A percentile compares a stretch with the other conserved stretches of the same genome.
Evolutionary conservation across 1,284 basidiomycete genomes (phyloP).

Genomic region (Boletus semigastroideus): DNA sequence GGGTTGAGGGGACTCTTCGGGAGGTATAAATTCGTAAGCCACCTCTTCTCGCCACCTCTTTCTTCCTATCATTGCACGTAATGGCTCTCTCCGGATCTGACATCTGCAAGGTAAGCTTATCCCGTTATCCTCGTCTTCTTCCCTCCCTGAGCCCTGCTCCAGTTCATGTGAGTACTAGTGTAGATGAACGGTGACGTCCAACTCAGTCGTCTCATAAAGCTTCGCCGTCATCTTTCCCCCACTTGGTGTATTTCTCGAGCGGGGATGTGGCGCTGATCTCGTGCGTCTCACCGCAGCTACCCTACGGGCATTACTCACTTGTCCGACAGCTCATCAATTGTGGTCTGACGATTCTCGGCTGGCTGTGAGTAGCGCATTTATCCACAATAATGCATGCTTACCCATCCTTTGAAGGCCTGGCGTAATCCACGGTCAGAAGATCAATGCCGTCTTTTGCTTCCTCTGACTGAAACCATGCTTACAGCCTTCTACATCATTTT

Average conservation of each 20-base stretch:
- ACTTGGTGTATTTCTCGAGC: constrained; percentile 77
- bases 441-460: not conserved
- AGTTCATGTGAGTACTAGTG: constrained; percentile 38
- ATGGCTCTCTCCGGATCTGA: constrained; percentile 76
- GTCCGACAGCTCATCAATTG: constrained; percentile 66
- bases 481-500: constrained; percentile 74
- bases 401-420: constrained; percentile 51
- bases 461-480: constrained; percentile 1
- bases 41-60: not conserved
- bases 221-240: constrained; percentile 75
- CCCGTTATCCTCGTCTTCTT: not conserved
- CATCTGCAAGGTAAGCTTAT: constrained; percentile 61
- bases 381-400: not conserved
- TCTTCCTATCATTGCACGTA: constrained; percentile 8
- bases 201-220: constrained; percentile 34
- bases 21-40: constrained; percentile 18
- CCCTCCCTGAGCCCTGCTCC: constrained; percentile 4
- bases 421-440: constrained; percentile 63
- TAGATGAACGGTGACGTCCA: not conserved
- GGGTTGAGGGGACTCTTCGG: too few relatives aligned
- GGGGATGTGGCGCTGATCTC: constrained; percentile 70
- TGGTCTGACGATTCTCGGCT: constrained; percentile 67
- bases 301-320: not conserved
- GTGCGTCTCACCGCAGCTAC: constrained; percentile 37
- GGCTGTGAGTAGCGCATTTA: constrained; percentile 49